Evolutionary conservation across 306 rosid species (phyloP), one percentile per base, ranked within the genome.

Genomic region (Corylus heterophylla): DNA sequence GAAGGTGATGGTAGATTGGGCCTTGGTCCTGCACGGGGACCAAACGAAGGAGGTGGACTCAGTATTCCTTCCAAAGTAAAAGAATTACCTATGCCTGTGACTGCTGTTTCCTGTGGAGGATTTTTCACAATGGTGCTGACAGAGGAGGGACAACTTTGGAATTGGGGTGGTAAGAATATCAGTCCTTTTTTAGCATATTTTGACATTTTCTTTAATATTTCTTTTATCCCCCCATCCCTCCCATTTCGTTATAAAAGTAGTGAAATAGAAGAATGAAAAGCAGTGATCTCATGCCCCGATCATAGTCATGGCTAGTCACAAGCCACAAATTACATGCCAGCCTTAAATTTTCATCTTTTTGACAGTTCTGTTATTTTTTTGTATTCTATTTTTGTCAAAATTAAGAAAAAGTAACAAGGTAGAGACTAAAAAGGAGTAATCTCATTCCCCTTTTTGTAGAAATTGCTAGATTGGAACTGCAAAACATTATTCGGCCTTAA

Each of bases 1-100:
- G 97, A 92, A 88, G 97, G 94, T 58, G 97, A 95, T 71, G 98
- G 98, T 54, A 89, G 98, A 79, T 92, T 95, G 84, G 98, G 98
- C 67, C 94, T 95, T 76, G 98, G 98, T 85, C 97, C 97, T 69
- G 87, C 85, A 77, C 85, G 92, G 44, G 99, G 98, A 71, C 97
- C 98, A 77, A 89, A 91, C 80, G 96, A 93, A 50, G 94, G 91
- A 44, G 99, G 98, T 52, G 97, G 99, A 52, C 88, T 89, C 79
- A 90, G 98, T 80, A 83, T 84, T 78, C 97, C 98, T 73, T 89
- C 86, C 83, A 91, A 88, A 86, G 96, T 93, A 64, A 88, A 78
- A 80, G 94, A 89, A 80, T 86, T 93, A 78, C 90, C 91, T 62
- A 77, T 82, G 54, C 91, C 96, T 25, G 71, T 88, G 72, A 87